Conservation (phyloP, 2,329 filamentous ascomycete species). For the Dryadomyces quercivorus region DNA sequence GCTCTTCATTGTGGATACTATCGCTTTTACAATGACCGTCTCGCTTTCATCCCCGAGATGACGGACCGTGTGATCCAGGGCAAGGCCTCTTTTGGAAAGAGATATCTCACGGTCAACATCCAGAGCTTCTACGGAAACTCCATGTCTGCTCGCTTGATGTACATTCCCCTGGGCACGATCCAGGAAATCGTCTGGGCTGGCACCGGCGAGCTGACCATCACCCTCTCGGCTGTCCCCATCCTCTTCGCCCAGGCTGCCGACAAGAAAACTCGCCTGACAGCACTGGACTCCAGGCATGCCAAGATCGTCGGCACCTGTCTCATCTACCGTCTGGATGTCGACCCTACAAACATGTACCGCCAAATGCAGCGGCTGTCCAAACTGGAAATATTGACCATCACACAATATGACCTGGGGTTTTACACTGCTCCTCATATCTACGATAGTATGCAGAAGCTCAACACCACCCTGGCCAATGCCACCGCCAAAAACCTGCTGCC, state of each 20-base stretch:
- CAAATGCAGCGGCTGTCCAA: slow-evolving; percentile 17
- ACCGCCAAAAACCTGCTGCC: slow-evolving; percentile 24
- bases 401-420: slow-evolving; percentile 11
- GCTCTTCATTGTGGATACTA: slow-evolving; percentile 21
- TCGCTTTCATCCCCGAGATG: slow-evolving; percentile 33
- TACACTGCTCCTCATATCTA: not conserved
- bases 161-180: slow-evolving; percentile 37
- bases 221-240: slow-evolving; percentile 35
- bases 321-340: slow-evolving; percentile 28
- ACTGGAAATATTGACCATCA: slow-evolving; percentile 16
- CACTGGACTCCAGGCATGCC: slow-evolving; percentile 19
- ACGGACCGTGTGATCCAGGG: slow-evolving; percentile 17
- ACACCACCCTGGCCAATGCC: slow-evolving; percentile 13
- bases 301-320: slow-evolving; percentile 27
- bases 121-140: not conserved
- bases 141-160: slow-evolving; percentile 21
- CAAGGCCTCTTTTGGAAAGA: slow-evolving; percentile 27
- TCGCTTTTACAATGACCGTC: slow-evolving; percentile 21
- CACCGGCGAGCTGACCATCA: slow-evolving; percentile 31
- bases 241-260: slow-evolving; percentile 19
- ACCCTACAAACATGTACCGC: slow-evolving; percentile 15
- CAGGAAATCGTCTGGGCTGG: slow-evolving; percentile 28
- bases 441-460: slow-evolving; percentile 11
- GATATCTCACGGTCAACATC: slow-evolving; percentile 27
- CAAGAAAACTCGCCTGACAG: slow-evolving; percentile 15